Evolutionary conservation across 192 early-diverging fungal species (phyloP).

Genomic region (Cladochytrium replicatum): DNA sequence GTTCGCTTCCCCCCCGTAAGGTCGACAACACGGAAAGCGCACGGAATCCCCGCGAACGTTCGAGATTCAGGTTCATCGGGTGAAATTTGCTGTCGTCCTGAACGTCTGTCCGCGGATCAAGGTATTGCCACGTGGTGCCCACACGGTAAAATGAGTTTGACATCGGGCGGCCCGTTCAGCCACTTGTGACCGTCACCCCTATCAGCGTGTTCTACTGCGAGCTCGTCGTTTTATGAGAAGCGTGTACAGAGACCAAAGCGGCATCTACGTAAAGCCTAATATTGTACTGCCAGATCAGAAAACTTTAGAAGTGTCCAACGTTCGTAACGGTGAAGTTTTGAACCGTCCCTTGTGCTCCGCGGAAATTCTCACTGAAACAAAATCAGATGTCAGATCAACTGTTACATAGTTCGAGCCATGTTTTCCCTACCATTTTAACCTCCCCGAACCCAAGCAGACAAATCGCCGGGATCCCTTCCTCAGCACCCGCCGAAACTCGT

Average conservation of each 20-base stretch:
- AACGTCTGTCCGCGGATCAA: slow-evolving; percentile 2
- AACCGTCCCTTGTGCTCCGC: slow-evolving; percentile 8
- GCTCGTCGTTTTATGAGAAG: slow-evolving; percentile 13
- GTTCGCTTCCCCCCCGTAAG: slow-evolving; percentile 33
- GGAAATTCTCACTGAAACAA: slow-evolving; percentile 11
- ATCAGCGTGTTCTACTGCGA: slow-evolving; percentile 37
- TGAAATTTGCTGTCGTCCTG: slow-evolving; percentile 13
- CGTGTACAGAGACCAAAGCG: slow-evolving; percentile 49
- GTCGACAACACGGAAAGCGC: slow-evolving; percentile 46
- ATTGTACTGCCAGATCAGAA: slow-evolving; percentile 22
- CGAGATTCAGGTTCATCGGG: slow-evolving; percentile 43
- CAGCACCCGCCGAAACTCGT: not conserved
- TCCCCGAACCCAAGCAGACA: slow-evolving; percentile 31
- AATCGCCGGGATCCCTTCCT: slow-evolving; percentile 10
- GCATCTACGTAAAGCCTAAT: slow-evolving; percentile 53
- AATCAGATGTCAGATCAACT: slow-evolving; percentile 1
- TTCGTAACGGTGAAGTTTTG: slow-evolving; percentile 42
- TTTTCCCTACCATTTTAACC: slow-evolving; percentile 20
- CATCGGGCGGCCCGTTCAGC: slow-evolving; percentile 56
- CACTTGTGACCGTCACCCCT: slow-evolving; percentile 53
- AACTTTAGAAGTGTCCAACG: slow-evolving; percentile 40
- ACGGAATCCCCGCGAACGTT: slow-evolving; percentile 51
- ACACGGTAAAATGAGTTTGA: slow-evolving; percentile 33
- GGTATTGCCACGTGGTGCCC: slow-evolving; percentile 6
- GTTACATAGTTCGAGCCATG: not conserved